These are phyloP conservation scores for Huntiella moniliformis DNA, from an alignment of 2,329 filamentous ascomycete species.

Conservation along the genomic window DNA sequence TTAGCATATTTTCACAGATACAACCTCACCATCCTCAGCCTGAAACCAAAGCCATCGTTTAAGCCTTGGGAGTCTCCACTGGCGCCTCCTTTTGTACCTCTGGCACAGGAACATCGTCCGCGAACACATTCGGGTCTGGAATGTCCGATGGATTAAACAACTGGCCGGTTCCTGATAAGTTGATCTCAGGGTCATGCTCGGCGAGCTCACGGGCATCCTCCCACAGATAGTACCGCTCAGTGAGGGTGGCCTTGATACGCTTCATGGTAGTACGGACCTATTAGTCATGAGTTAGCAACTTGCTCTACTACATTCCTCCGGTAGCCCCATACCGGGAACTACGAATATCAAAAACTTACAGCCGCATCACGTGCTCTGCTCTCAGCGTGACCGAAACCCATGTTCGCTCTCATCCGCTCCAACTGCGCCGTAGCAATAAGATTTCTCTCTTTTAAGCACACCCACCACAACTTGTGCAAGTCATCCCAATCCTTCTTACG, in stretches of 20 bases:
- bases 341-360: conserved; percentile 31
- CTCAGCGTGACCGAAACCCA: conserved; percentile 59
- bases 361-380: conserved; percentile 39
- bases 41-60: no score
- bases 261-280: conserved; percentile 64
- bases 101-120: conserved; percentile 16
- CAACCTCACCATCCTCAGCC: not conserved
- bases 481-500: conserved; percentile 85
- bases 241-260: conserved; percentile 66
- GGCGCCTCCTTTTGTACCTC: no score
- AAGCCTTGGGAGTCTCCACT: no score
- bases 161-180: conserved; percentile 31
- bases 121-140: conserved; percentile 20
- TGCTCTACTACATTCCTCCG: not conserved
- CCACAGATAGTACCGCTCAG: conserved; percentile 79
- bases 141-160: conserved; percentile 28
- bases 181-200: conserved; percentile 45
- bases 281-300: not conserved
- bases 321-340: not conserved
- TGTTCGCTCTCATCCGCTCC: conserved; percentile 48
- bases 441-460: conserved; percentile 81
- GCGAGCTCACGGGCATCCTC: conserved; percentile 53
- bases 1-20: conserved; percentile 1
- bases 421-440: conserved; percentile 58
- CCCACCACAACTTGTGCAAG: conserved; percentile 83